Evolutionary conservation across 2,329 filamentous ascomycete species (phyloP), one percentile per base, ranked within the genome.

Genomic region (Beauveria pseudobassiana): DNA sequence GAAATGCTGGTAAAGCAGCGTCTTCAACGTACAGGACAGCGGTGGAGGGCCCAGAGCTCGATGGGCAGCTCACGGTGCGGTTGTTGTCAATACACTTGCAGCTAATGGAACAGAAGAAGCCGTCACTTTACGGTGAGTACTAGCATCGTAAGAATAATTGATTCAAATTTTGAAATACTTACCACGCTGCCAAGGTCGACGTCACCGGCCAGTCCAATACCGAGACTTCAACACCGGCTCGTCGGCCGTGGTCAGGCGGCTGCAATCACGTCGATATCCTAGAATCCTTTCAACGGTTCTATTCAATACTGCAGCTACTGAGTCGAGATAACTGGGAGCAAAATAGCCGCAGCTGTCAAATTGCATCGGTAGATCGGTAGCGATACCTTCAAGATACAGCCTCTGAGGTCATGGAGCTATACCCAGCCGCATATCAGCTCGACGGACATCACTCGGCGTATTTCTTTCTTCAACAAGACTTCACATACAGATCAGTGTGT

Each of bases 81-180:
- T 42, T 48, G 50, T 55, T 61, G 28, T 61, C 50, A 24, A 28
- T 14, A 16, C 59, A 61, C 50, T 54, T 50, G 59, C 59, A 61
- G 42, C 50, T 61, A 14, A 50, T 50, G 4, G 30, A 30, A 10
- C 59, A 43, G 6, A 51, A 61, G 42, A 50, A 61, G 28, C 51
- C 50, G 50, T 55, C 51, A 1, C 59, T 61, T 6, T 1, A 38
- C 1, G 3, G 3, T 18, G 1, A 1, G 12, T 1, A n/a, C 45
- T 24, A 46, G 40, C 24, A 18, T 26, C 1, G 5, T 8, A 0
- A 2, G 30, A 38, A 26, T 2, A 2, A 34, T 18, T 20, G 14
- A 20, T n/a, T n/a, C 2, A 4, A 9, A 20, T 2, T 5, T 10
- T 10, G 12, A 5, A 20, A 26, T 10, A 54, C 58, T 46, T 53